These are phyloP conservation scores for Boletus rubropictus DNA, from an alignment of 768 basidiomycete genomes.

Conservation along the genomic window DNA sequence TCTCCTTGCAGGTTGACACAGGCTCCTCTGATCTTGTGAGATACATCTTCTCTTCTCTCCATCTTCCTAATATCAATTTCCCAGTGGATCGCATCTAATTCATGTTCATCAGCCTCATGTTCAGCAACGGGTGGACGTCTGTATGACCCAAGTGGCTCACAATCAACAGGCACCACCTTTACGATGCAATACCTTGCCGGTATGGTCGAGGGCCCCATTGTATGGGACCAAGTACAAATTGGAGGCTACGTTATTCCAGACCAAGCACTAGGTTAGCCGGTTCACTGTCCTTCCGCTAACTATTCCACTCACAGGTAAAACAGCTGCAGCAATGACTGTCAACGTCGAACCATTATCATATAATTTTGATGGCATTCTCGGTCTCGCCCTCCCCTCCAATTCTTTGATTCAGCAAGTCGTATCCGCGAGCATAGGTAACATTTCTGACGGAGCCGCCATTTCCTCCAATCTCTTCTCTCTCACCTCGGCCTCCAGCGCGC, in stretches of 20 bases:
- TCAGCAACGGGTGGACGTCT: constrained; percentile 38
- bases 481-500: constrained; percentile 46
- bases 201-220: constrained; percentile 52
- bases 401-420: constrained; percentile 56
- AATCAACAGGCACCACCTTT: constrained; percentile 40
- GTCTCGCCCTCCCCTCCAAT: constrained; percentile 68
- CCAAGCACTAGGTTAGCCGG: constrained; percentile 62
- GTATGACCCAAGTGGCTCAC: constrained; percentile 53
- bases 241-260: constrained; percentile 58
- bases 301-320: not conserved
- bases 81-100: constrained; percentile 71
- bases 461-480: constrained; percentile 69
- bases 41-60: constrained; percentile 6
- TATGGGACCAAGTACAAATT: constrained; percentile 60
- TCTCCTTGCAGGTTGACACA: constrained; percentile 71
- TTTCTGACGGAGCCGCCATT: constrained; percentile 60
- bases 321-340: constrained; percentile 58
- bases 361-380: constrained; percentile 62
- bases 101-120: constrained; percentile 55
- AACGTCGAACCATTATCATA: constrained; percentile 50
- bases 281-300: not conserved
- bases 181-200: constrained; percentile 57
- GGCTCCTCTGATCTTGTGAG: constrained; percentile 77
- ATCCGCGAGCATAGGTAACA: constrained; percentile 42
- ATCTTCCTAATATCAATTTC: not conserved